Conservation (phyloP, 495 filamentous ascomycete species). For the Neurospora terricola region DNA sequence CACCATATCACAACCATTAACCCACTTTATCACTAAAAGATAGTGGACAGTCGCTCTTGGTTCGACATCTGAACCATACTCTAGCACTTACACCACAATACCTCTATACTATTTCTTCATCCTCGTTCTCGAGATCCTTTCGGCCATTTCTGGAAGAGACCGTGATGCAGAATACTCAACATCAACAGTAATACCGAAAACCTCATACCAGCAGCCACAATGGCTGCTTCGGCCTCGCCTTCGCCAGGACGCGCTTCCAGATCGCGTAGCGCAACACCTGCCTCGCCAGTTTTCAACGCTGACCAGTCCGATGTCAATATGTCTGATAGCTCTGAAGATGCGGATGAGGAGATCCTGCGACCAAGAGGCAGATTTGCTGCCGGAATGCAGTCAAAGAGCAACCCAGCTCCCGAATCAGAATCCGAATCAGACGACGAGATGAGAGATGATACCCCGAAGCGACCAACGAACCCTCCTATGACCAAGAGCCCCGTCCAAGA, state of each 20-base stretch:
- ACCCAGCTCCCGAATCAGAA: slow-evolving; percentile 6
- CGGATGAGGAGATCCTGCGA: slow-evolving; percentile 34
- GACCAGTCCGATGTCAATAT: slow-evolving; percentile 1
- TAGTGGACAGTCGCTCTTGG: neutral
- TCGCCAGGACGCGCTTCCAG: slow-evolving; percentile 17
- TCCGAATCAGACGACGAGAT: slow-evolving; percentile 7
- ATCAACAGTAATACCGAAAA: neutral
- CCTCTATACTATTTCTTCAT: neutral
- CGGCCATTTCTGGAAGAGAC: neutral
- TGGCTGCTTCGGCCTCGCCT: slow-evolving; percentile 32
- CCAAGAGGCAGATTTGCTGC: slow-evolving; percentile 65
- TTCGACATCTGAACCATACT: neutral
- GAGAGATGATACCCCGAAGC: slow-evolving; percentile 16
- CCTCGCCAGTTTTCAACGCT: slow-evolving; percentile 1
- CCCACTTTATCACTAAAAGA: neutral
- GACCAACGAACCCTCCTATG: slow-evolving; percentile 5
- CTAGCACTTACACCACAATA: neutral
- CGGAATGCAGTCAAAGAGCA: slow-evolving; percentile 44
- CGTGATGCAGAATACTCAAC: neutral
- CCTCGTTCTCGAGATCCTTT: neutral
- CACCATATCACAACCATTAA: slow-evolving; percentile 9
- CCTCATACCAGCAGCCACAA: slow-evolving; percentile 19
- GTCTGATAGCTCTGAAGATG: slow-evolving; percentile 17
- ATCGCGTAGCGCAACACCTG: slow-evolving; percentile 12
- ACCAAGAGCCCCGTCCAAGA: slow-evolving; percentile 11